These are phyloP conservation scores for Epichloe bromicola DNA, from an alignment of 2,329 filamentous ascomycete genomes.

Conservation along the genomic window DNA sequence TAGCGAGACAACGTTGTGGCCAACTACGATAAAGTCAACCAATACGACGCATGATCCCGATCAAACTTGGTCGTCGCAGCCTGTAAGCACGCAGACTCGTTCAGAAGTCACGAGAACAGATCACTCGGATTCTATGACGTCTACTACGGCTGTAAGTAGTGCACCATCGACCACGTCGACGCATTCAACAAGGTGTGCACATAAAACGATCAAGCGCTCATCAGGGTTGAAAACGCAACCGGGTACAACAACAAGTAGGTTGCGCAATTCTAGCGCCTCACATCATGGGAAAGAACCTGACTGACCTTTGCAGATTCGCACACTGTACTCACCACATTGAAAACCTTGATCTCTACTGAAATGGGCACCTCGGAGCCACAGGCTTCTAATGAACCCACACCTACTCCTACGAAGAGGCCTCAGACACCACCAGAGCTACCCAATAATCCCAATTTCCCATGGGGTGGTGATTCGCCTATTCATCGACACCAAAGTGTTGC, in stretches of 20 bases:
- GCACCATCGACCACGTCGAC: background rate
- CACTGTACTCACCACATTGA: conserved; percentile 4
- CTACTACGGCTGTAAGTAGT: background rate
- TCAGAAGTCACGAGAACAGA: background rate
- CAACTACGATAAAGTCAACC: background rate
- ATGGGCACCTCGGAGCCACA: conserved; percentile 1
- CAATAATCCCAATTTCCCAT: conserved; percentile 21
- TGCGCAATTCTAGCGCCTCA: background rate
- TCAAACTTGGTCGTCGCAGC: background rate
- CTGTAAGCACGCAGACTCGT: background rate
- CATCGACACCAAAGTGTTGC: conserved; percentile 22
- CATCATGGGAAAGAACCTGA: background rate
- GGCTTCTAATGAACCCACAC: conserved; percentile 7
- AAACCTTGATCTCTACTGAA: conserved; percentile 5
- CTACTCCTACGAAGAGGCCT: conserved; percentile 4
- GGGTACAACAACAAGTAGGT: background rate
- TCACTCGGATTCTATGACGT: background rate
- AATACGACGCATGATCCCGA: background rate
- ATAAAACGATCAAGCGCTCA: background rate
- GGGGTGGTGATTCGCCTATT: conserved; percentile 22
- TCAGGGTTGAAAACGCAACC: background rate
- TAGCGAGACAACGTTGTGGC: background rate
- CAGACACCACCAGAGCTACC: conserved; percentile 12
- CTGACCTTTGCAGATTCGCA: background rate
- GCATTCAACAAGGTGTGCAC: background rate